A percentile compares a stretch with the other conserved stretches of the same genome.
Conservation (phyloP, 805 yeast species). For the Zygotorulaspora florentina region DNA sequence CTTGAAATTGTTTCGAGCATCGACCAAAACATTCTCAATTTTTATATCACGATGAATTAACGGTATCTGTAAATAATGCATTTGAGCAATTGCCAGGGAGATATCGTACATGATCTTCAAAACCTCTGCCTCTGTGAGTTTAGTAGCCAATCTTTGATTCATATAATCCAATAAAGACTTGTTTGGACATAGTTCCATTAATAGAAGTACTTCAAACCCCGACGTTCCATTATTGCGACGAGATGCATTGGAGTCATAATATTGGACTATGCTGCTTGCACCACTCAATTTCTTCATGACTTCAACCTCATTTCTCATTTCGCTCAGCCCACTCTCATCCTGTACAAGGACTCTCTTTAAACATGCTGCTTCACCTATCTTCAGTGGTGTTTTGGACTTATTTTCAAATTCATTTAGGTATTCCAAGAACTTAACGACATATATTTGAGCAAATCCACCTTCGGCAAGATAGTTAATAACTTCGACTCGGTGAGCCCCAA, state of each 20-base stretch:
- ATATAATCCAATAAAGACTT: slow-evolving; percentile 83
- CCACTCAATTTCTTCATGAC: slow-evolving; percentile 63
- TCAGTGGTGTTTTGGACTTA: slow-evolving; percentile 38
- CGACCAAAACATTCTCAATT: slow-evolving; percentile 88
- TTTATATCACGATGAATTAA: slow-evolving; percentile 90
- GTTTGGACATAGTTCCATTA: slow-evolving; percentile 92
- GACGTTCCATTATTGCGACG: slow-evolving; percentile 38
- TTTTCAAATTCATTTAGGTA: slow-evolving; percentile 25
- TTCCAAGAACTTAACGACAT: slow-evolving; percentile 51
- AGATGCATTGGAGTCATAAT: slow-evolving; percentile 74
- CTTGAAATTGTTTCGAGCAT: slow-evolving; percentile 63
- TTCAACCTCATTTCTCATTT: slow-evolving; percentile 69
- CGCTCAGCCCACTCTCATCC: slow-evolving; percentile 62
- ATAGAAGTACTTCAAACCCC: slow-evolving; percentile 78
- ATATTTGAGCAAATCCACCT: slow-evolving; percentile 82
- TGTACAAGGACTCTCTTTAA: slow-evolving; percentile 71
- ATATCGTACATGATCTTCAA: slow-evolving; percentile 80
- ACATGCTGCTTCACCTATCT: slow-evolving; percentile 51
- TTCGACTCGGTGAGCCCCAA: slow-evolving; percentile 57
- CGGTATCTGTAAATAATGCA: slow-evolving; percentile 69
- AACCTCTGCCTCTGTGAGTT: slow-evolving; percentile 71
- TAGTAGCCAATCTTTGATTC: slow-evolving; percentile 80
- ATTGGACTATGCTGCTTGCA: slow-evolving; percentile 58
- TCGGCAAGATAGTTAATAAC: slow-evolving; percentile 57
- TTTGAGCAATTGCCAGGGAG: slow-evolving; percentile 69